Evolutionary conservation across 2,329 filamentous ascomycete species (phyloP), one percentile per base, ranked within the genome.

Genomic region (Aureobasidium musti): DNA sequence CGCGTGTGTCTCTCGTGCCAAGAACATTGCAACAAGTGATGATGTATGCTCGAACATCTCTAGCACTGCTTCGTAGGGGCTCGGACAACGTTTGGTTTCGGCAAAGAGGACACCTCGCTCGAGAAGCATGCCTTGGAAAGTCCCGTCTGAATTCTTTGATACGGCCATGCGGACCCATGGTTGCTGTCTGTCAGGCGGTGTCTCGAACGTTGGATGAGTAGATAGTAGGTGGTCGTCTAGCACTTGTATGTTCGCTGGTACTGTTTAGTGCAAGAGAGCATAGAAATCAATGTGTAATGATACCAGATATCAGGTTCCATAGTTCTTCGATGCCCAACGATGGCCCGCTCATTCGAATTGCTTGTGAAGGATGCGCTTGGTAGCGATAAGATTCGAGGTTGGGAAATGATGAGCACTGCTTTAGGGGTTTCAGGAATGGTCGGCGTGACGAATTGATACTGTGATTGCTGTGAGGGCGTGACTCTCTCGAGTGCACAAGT

Each of bases 91-190:
- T 23, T 41, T 50, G 11, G 60, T 63, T 23, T 53, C 47, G 23
- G 43, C 45, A 4, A 63, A 37, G 5, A 63, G 47, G 2, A 17
- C 13, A 11, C 60, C 59, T 8, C 59, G 59, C 28, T 63, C 59
- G 41, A 63, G 41, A 8, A 63, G 59, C 43, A 63, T 47, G 45
- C 17, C 45, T 52, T 63, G 59, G 8, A 37, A 63, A 1, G 45
- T 63, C 8, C 10, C 43, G 13, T 52, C 45, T 17, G 43, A 13
- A 10, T 63, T 52, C 45, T 63, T 63, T 30, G 47, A 28, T 8
- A 63, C 21, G 21, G 59, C 59, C 59, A 63, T 63, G 8, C 59
- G 59, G 4, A 63, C 35, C 59, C 47, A 53, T 33, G 60, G 60
- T 41, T 52, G 60, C 17, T 52, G 43, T 52, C 11, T n/a, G 11